Conservation (phyloP, 139 green algal species). For the Ettlia oleoabundans region DNA sequence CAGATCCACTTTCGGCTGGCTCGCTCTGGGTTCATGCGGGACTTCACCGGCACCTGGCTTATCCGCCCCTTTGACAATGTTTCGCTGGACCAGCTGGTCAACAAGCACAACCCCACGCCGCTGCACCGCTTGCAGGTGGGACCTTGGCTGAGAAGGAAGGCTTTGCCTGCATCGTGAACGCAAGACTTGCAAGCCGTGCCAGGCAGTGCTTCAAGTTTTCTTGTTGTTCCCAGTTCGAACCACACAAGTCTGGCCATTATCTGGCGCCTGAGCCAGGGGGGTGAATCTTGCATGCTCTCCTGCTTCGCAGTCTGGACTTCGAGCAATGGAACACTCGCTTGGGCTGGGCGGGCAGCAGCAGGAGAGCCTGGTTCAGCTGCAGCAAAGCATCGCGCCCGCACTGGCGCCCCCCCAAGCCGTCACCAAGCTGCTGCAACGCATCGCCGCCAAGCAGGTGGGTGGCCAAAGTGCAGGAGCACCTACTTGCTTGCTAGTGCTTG, state of each 20-base stretch:
- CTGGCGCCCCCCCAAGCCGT: slow-evolving; percentile 54
- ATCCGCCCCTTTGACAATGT: slow-evolving; percentile 44
- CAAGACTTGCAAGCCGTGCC: too few species aligned
- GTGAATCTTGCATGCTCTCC: neutral
- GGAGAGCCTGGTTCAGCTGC: slow-evolving; percentile 58
- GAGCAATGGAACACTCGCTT: neutral
- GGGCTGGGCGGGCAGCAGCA: neutral
- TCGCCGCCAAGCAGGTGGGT: slow-evolving; percentile 47
- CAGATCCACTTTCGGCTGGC: slow-evolving; percentile 62
- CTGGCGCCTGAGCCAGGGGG: too few species aligned
- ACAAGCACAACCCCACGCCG: slow-evolving; percentile 3
- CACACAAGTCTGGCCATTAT: too few species aligned
- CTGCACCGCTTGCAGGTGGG: slow-evolving; percentile 39
- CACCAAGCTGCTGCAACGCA: slow-evolving; percentile 55
- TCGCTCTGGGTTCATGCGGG: slow-evolving; percentile 60
- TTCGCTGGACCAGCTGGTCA: slow-evolving; percentile 18
- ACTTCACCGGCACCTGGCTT: slow-evolving; percentile 55
- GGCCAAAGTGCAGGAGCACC: neutral
- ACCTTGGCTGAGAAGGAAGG: too few species aligned
- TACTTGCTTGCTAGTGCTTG: neutral
- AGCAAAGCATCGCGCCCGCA: slow-evolving; percentile 60
- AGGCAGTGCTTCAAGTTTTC: too few species aligned
- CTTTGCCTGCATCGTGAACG: too few species aligned
- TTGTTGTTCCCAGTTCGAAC: too few species aligned
- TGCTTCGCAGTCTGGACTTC: neutral